Evolutionary conservation across 768 basidiomycete species (phyloP).

Genomic region (Lentinus tigrinus): DNA sequence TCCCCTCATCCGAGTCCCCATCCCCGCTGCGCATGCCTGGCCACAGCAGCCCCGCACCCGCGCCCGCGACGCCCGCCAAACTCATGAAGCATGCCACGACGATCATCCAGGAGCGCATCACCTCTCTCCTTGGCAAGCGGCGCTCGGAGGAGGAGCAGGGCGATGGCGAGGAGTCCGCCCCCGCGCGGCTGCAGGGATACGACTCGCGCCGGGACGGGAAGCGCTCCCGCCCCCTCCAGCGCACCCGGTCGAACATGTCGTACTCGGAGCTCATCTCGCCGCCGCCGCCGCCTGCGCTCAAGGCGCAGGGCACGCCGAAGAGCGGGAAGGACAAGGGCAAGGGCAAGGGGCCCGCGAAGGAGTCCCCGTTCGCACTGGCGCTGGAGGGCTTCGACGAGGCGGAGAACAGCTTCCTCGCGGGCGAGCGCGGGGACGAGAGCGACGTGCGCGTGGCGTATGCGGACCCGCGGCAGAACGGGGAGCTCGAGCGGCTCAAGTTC

Average conservation of each 20-base stretch:
- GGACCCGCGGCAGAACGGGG: conserved; percentile 62
- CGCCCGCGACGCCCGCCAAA: conserved; percentile 19
- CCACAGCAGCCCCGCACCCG: conserved; percentile 21
- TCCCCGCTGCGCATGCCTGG: conserved; percentile 38
- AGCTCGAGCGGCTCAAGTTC: conserved; percentile 55
- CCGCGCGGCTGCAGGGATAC: conserved; percentile 5
- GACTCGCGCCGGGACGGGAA: conserved; percentile 29
- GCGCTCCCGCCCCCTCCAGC: conserved; percentile 36
- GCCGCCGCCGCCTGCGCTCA: not conserved
- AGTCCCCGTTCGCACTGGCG: not conserved
- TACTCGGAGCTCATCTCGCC: not conserved
- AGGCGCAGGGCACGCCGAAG: not conserved
- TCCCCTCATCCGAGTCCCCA: conserved; percentile 60
- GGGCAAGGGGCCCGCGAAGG: not conserved
- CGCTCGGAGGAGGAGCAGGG: conserved; percentile 33
- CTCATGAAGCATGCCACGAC: conserved; percentile 40
- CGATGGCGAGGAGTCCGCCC: not conserved
- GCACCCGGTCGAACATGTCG: conserved; percentile 21
- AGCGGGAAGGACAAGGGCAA: too few relatives aligned
- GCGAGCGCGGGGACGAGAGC: conserved; percentile 38
- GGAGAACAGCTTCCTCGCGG: conserved; percentile 19
- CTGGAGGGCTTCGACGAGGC: conserved; percentile 18
- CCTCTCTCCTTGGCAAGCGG: conserved; percentile 69
- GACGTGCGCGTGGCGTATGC: conserved; percentile 59
- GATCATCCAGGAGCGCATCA: conserved; percentile 67